phyloP scores from a whole-genome alignment of 495 filamentous ascomycete species.

The Penicillium riverlandense region DNA sequence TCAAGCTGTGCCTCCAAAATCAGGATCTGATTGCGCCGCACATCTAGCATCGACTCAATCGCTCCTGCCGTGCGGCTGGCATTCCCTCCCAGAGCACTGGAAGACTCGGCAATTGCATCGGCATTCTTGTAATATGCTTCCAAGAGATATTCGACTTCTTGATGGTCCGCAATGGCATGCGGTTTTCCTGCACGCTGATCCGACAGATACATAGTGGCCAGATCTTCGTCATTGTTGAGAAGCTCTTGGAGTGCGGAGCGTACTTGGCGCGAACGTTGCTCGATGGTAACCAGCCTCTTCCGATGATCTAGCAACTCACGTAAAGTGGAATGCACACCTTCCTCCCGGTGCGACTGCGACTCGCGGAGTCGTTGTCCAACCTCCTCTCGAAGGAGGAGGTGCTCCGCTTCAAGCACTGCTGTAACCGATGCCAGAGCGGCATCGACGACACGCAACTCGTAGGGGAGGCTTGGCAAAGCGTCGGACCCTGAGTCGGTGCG shows the following conservation, averaged over 20 bases:
- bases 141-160: slow-evolving; percentile 28
- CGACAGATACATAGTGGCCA: slow-evolving; percentile 36
- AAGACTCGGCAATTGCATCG: slow-evolving; percentile 19
- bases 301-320: slow-evolving; percentile 13
- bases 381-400: slow-evolving; percentile 10
- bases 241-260: slow-evolving; percentile 20
- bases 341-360: slow-evolving; percentile 14
- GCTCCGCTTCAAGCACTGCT: slow-evolving; percentile 23
- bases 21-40: slow-evolving; percentile 31
- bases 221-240: slow-evolving; percentile 24
- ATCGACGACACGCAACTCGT: slow-evolving; percentile 72
- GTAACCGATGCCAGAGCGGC: slow-evolving; percentile 65
- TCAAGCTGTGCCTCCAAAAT: slow-evolving; percentile 25
- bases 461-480: slow-evolving; percentile 50
- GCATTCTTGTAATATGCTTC: slow-evolving; percentile 28
- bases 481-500: slow-evolving; percentile 40
- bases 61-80: slow-evolving; percentile 20
- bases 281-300: slow-evolving; percentile 16
- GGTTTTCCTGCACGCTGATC: slow-evolving; percentile 26
- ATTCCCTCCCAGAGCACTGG: slow-evolving; percentile 13
- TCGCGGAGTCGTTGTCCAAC: slow-evolving; percentile 12
- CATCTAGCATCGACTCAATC: slow-evolving; percentile 18
- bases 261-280: slow-evolving; percentile 22
- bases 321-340: slow-evolving; percentile 10
- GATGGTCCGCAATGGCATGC: slow-evolving; percentile 21